Conservation (phyloP, 345 rosid genomes). For the Aurinia saxatilis region DNA sequence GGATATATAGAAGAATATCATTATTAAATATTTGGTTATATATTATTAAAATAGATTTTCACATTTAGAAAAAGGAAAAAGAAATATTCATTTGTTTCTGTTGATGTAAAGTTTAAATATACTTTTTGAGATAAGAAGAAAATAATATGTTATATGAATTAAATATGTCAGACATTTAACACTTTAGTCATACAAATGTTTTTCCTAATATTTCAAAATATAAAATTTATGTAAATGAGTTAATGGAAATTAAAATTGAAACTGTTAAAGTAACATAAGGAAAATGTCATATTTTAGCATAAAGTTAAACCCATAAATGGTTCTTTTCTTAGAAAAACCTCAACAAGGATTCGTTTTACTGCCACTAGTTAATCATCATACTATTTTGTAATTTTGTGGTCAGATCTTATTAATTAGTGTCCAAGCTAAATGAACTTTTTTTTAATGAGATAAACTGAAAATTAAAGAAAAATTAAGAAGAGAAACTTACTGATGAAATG, state of each 20-base stretch:
- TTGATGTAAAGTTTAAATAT: not conserved
- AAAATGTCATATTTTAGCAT: not conserved
- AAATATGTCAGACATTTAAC: not conserved
- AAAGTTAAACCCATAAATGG: too few relatives aligned
- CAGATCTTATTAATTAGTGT: not conserved
- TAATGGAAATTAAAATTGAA: not conserved
- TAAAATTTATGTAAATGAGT: not conserved
- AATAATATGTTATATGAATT: not conserved
- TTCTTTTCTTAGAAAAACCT: not conserved
- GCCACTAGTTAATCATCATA: not conserved
- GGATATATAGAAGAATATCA: not conserved
- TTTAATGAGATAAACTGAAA: not conserved
- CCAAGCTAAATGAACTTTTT: not conserved
- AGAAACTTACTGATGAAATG: conserved; percentile 53
- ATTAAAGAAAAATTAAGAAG: not conserved
- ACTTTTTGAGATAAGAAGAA: not conserved
- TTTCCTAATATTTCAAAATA: not conserved
- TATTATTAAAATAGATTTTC: not conserved
- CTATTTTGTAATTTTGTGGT: not conserved
- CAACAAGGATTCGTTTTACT: not conserved
- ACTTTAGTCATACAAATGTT: too few relatives aligned
- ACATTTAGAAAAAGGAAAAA: not conserved
- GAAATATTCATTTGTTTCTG: not conserved
- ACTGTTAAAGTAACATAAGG: not conserved
- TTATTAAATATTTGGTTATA: not conserved